Conservation (phyloP, 192 early-diverging fungal genomes). For the Dispira simplex region DNA sequence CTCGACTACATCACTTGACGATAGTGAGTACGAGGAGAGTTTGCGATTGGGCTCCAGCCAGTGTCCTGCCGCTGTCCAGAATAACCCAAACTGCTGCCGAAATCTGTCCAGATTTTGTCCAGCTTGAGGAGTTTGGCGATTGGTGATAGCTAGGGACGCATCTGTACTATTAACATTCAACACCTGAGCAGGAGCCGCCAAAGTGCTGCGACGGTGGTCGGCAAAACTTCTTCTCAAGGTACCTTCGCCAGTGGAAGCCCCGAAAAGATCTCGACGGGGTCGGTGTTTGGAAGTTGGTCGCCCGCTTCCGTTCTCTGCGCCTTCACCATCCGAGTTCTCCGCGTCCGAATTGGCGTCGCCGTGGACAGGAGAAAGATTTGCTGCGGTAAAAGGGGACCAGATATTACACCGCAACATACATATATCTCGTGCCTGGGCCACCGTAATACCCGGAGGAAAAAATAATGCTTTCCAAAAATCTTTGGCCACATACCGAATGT, state of each 20-base stretch:
- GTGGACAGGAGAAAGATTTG: neutral
- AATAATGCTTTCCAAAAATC: slow-evolving; percentile 31
- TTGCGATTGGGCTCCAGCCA: slow-evolving; percentile 31
- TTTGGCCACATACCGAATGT: slow-evolving; percentile 31
- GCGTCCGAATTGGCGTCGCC: neutral
- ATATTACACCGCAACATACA: slow-evolving; percentile 35
- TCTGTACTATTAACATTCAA: neutral
- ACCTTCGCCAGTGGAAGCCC: neutral
- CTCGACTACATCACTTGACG: slow-evolving; percentile 29
- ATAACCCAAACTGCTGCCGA: slow-evolving; percentile 32
- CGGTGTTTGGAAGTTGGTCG: neutral
- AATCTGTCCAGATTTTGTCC: slow-evolving; percentile 9
- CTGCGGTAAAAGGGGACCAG: slow-evolving; percentile 25
- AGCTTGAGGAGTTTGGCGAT: neutral
- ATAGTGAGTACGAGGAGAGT: slow-evolving; percentile 27
- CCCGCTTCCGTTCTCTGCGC: neutral
- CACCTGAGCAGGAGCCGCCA: neutral
- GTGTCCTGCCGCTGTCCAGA: slow-evolving; percentile 33
- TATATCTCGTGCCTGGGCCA: slow-evolving; percentile 32
- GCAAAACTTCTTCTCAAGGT: neutral
- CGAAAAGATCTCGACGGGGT: neutral
- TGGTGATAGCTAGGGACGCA: neutral
- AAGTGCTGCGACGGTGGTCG: neutral
- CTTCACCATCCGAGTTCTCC: neutral
- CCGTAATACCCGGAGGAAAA: slow-evolving; percentile 30